Evolutionary conservation across 2,329 filamentous ascomycete genomes (phyloP).

Genomic region (Dactylellina leptospora): DNA sequence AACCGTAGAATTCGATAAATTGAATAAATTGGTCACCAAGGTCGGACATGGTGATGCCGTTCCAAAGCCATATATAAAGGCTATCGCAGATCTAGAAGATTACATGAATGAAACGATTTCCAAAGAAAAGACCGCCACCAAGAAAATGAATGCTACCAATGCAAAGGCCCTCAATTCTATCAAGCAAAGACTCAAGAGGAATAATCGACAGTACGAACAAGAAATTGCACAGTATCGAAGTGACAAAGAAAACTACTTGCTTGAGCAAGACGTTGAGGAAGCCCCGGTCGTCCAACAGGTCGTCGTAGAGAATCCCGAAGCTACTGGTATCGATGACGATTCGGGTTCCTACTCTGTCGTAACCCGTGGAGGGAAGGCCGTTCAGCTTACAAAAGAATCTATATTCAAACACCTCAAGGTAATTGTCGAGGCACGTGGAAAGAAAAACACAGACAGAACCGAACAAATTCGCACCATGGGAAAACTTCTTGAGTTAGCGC

Average conservation of each 20-base stretch:
- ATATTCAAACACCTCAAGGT: constrained; percentile 95
- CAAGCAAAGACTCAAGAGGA: constrained; percentile 98
- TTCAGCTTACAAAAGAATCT: constrained; percentile 94
- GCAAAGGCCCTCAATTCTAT: constrained; percentile 93
- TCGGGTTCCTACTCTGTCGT: constrained; percentile 91
- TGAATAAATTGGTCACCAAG: constrained; percentile 85
- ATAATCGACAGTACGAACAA: constrained; percentile 90
- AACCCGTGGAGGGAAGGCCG: constrained; percentile 84
- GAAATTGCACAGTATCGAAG: constrained; percentile 88
- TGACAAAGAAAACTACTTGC: constrained; percentile 87
- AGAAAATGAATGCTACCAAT: constrained; percentile 99
- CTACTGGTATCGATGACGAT: constrained; percentile 67
- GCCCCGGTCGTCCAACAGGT: constrained; percentile 62
- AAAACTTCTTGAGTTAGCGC: constrained; percentile 87
- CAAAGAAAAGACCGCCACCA: constrained; percentile 93
- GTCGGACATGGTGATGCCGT: constrained; percentile 78
- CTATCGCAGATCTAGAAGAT: constrained; percentile 91
- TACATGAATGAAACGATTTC: constrained; percentile 90
- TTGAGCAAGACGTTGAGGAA: constrained; percentile 80
- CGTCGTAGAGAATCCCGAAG: constrained; percentile 60
- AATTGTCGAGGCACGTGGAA: constrained; percentile 94
- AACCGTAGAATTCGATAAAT: constrained; percentile 84
- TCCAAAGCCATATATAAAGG: constrained; percentile 92
- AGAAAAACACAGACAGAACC: constrained; percentile 95
- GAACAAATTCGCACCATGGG: constrained; percentile 99